phyloP scores from a whole-genome alignment of 1,284 basidiomycete species.

The Garcileccinum viscosum region DNA sequence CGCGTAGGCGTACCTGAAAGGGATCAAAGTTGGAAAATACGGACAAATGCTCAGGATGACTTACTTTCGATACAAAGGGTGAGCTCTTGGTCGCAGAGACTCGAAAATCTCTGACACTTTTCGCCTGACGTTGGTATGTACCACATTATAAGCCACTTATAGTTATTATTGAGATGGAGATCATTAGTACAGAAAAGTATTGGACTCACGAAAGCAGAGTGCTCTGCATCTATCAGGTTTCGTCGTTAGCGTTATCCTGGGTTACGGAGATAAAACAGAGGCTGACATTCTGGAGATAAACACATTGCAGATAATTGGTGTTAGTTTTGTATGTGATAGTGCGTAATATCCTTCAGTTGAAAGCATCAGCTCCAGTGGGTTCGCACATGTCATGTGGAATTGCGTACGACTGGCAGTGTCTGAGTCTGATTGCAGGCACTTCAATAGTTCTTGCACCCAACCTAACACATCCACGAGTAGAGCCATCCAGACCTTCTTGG shows the following conservation, averaged over 20 bases:
- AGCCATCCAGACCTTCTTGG: constrained; percentile 24
- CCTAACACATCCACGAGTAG: constrained; percentile 15
- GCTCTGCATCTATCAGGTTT: constrained; percentile 26
- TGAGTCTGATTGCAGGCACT: constrained; percentile 17
- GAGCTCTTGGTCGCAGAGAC: constrained; percentile 9
- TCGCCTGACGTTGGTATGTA: not conserved
- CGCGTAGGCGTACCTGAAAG: constrained; percentile 22
- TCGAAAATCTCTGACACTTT: constrained; percentile 24
- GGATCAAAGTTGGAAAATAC: not conserved
- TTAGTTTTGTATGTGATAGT: constrained; percentile 30
- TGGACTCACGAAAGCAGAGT: constrained; percentile 34
- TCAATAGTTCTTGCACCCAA: constrained; percentile 20
- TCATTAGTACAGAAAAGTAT: not conserved
- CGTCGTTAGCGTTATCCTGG: constrained; percentile 1
- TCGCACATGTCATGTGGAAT: not conserved
- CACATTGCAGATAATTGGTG: constrained; percentile 24
- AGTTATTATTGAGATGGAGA: not conserved
- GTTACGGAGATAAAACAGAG: not conserved
- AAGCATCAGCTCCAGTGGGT: constrained; percentile 1
- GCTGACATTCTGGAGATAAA: constrained; percentile 38
- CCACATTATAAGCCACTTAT: constrained; percentile 30
- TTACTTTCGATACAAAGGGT: constrained; percentile 25
- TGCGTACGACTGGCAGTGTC: constrained; percentile 17
- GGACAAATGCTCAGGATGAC: not conserved
- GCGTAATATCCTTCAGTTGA: constrained; percentile 17